Conservation (phyloP, 176 grass and related monocot genomes). For the Avena atlantica region DNA sequence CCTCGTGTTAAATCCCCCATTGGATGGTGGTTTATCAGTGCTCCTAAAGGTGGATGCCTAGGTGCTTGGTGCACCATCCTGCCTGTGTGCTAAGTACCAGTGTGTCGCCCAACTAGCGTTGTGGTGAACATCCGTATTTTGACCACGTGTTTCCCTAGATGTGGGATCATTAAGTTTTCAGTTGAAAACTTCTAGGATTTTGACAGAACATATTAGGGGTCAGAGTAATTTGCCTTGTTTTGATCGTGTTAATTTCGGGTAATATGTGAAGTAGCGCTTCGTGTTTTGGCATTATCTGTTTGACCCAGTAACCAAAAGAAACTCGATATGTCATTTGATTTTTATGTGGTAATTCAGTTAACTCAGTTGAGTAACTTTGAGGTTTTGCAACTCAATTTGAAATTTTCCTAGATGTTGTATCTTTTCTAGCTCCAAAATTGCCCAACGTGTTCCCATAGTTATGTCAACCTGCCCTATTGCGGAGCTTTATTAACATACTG, state of each 20-base stretch:
- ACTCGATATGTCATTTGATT: neutral
- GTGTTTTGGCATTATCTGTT: neutral
- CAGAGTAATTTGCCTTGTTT: neutral
- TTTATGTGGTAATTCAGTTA: neutral
- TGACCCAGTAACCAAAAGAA: neutral
- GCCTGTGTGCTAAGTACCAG: neutral
- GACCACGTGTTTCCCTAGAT: neutral
- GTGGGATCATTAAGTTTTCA: neutral
- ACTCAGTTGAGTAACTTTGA: neutral
- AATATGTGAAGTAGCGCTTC: neutral
- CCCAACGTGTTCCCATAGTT: neutral
- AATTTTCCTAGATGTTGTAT: neutral
- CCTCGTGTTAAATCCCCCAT: neutral
- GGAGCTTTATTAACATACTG: conserved; percentile 19
- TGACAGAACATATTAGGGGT: no score
- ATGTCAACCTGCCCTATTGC: neutral
- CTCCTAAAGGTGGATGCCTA: neutral
- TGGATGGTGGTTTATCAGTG: neutral
- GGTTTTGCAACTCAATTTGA: neutral
- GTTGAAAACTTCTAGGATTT: neutral
- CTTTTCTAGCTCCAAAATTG: conserved; percentile 17
- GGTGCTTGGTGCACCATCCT: neutral
- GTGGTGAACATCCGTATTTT: neutral
- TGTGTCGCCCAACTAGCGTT: neutral
- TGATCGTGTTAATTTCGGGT: neutral